Evolutionary conservation across 192 early-diverging fungal species (phyloP).

Genomic region (Diversispora epigaea): DNA sequence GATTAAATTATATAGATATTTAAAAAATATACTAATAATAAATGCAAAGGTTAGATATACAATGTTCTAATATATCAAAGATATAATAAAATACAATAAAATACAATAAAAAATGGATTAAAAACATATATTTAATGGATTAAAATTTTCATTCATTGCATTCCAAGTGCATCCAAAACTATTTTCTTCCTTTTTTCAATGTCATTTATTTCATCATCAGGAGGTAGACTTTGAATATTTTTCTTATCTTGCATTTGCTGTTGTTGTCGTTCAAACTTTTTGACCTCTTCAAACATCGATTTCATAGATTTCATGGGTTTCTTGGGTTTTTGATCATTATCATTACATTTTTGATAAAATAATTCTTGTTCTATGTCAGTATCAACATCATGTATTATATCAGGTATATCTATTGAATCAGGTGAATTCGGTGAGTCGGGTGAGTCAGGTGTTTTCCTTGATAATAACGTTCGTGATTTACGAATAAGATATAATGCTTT

Average conservation of each 20-base stretch:
- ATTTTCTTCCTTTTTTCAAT: constrained; percentile 4
- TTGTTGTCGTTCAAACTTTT: background rate
- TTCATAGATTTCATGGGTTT: too few species aligned
- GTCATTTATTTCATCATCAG: background rate
- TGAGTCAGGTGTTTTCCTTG: background rate
- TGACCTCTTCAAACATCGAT: background rate
- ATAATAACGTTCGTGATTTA: constrained; percentile 19
- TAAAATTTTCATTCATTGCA: background rate
- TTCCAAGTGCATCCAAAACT: constrained; percentile 4
- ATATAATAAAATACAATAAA: too few species aligned
- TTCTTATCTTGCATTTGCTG: too few species aligned
- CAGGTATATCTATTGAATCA: background rate
- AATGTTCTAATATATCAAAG: too few species aligned
- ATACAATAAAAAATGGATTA: too few species aligned
- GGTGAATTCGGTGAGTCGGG: background rate
- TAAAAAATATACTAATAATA: too few species aligned
- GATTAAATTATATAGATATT: too few species aligned
- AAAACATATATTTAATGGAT: too few species aligned
- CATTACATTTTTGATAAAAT: too few species aligned
- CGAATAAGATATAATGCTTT: constrained; percentile 13
- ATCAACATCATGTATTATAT: background rate
- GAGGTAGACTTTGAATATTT: background rate
- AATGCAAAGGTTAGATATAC: too few species aligned
- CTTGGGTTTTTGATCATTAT: too few species aligned
- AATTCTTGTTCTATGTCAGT: background rate